Evolutionary conservation across 2,329 filamentous ascomycete genomes (phyloP), one percentile per base, ranked within the genome.

Genomic region (Colletotrichum tropicale): DNA sequence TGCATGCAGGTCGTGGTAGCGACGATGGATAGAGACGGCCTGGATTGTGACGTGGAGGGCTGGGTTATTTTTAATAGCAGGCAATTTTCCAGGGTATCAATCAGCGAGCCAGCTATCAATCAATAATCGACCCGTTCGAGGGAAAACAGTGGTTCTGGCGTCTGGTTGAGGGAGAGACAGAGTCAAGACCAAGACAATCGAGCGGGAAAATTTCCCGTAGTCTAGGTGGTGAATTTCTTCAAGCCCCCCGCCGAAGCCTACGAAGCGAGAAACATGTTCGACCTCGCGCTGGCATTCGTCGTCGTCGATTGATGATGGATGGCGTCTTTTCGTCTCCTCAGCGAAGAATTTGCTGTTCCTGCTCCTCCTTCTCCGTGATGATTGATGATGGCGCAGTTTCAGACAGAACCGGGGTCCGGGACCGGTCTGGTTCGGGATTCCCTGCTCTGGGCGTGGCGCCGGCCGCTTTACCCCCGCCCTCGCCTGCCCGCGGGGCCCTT

Each of bases 311-410:
- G 18, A 32, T 21, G 43, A 15, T 61, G 26, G 28, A 65, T 65
- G 34, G 62, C 32, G 62, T 28, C 56, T 30, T 43, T 55, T 28
- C 48, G 28, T 56, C 66, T 58, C 52, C 66, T 68, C 52, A 32
- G 52, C 56, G 32, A 68, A 68, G 66, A 68, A 68, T 68, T 58
- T 68, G 30, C 66, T 38, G 36, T 38, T 38, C 32, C 64, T 66
- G 30, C 69, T 73, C 56, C 73, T 24, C 21, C 21, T 62, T 64
- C 64, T 60, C 64, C 21, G 70, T 69, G 70, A 74, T 76, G 64
- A 65, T 43, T 70, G 70, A 69, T 74, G 74, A 74, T 76, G 64
- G 74, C 70, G 74, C 74, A 69, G 74, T 76, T 76, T 76, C 74
- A 76, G 36, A 61, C 56, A 36, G 24, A 64, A 68, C 74, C 43